Percentiles rank a stretch among this genome's conserved stretches.
phyloP scores from a whole-genome alignment of 2,329 filamentous ascomycete genomes.

The Stagonosporopsis cucurbitacearum region DNA sequence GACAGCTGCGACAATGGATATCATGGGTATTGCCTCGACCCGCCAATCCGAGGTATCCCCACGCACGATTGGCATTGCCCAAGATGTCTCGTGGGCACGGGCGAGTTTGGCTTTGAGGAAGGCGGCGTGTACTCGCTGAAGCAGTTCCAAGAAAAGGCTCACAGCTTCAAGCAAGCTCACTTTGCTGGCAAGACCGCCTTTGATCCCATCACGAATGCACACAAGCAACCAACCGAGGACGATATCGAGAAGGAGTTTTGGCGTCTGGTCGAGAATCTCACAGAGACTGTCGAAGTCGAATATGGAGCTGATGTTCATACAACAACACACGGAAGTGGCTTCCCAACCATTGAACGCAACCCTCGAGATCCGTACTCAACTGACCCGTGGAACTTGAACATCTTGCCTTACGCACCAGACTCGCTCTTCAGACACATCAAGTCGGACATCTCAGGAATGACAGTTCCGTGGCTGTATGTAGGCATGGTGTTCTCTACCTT shows the following conservation, averaged over 20 bases:
- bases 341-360: conserved; percentile 91
- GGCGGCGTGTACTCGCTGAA: conserved; percentile 93
- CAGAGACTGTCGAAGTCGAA: conserved; percentile 96
- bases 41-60: conserved; percentile 76
- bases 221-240: conserved; percentile 85
- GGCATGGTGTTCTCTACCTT: conserved; percentile 99
- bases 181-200: conserved; percentile 90
- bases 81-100: conserved; percentile 91
- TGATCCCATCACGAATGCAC: conserved; percentile 81
- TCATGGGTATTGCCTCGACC: conserved; percentile 88
- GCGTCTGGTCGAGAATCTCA: conserved; percentile 90
- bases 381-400: conserved; percentile 95
- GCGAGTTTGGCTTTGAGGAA: conserved; percentile 97
- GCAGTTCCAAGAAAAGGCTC: conserved; percentile 95
- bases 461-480: conserved; percentile 97
- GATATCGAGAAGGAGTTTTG: conserved; percentile 97
- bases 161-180: conserved; percentile 92
- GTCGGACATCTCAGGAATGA: conserved; percentile 98
- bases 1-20: conserved; percentile 91
- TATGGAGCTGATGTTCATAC: conserved; percentile 98
- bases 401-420: conserved; percentile 86
- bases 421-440: conserved; percentile 98
- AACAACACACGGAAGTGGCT: conserved; percentile 95
- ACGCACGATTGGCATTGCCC: conserved; percentile 96
- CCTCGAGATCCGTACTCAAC: conserved; percentile 85